phyloP scores from a whole-genome alignment of 352 stramenopile genomes.

The Blastocystis sp. region DNA sequence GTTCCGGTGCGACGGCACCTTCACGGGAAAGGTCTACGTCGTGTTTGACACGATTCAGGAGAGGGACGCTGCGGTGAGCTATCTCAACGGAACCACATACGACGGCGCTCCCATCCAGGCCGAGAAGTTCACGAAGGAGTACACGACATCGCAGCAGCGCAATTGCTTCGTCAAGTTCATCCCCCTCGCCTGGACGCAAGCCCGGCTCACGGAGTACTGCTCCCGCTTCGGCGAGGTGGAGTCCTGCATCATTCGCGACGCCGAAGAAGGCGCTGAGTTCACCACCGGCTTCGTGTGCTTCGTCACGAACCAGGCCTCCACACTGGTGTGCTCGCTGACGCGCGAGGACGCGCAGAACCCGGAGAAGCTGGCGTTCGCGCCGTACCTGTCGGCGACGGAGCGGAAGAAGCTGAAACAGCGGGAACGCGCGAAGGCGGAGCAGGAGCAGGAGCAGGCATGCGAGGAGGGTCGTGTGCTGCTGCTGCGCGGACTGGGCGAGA shows the following conservation, averaged over 20 bases:
- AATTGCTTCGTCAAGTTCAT: conserved; percentile 52
- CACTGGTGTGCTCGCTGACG: background rate
- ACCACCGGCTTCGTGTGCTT: background rate
- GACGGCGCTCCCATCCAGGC: background rate
- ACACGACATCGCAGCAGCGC: conserved; percentile 12
- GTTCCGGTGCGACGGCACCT: conserved; percentile 15
- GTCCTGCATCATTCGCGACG: background rate
- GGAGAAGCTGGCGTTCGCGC: background rate
- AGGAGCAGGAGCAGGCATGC: background rate
- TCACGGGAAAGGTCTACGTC: conserved; percentile 10
- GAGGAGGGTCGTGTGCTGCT: background rate
- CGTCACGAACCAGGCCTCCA: background rate
- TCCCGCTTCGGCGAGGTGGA: conserved; percentile 23
- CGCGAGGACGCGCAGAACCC: background rate
- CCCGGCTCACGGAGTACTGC: conserved; percentile 6
- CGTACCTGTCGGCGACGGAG: background rate
- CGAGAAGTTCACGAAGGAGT: background rate
- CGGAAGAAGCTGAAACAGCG: background rate
- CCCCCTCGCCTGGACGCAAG: background rate
- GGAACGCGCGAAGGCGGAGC: background rate
- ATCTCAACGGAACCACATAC: background rate
- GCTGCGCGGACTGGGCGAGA: background rate
- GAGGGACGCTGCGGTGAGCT: background rate
- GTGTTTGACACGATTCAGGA: background rate
- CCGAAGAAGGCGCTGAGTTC: background rate